phyloP scores from a whole-genome alignment of 805 yeast species.

The Ogataea parapolymorpha region DNA sequence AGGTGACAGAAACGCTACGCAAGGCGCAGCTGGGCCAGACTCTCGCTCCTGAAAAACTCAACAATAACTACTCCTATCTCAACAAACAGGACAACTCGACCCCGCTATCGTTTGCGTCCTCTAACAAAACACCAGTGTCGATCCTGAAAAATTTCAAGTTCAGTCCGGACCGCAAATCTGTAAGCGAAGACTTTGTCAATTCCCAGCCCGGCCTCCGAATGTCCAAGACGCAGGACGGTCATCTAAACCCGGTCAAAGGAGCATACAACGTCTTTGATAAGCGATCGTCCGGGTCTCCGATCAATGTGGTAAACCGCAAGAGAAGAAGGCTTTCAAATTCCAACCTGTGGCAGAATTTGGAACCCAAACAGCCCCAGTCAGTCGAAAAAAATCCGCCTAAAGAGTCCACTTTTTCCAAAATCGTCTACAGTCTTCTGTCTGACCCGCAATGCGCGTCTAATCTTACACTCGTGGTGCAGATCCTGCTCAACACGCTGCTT shows the following conservation, averaged over 20 bases:
- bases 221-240: slow-evolving; percentile 21
- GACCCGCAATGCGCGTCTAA: slow-evolving; percentile 30
- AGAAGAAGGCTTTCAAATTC: slow-evolving; percentile 18
- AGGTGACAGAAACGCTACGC: slow-evolving; percentile 23
- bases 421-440: slow-evolving; percentile 16
- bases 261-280: slow-evolving; percentile 31
- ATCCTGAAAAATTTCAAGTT: slow-evolving; percentile 12
- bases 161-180: slow-evolving; percentile 11
- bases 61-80: slow-evolving; percentile 19
- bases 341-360: neutral
- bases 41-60: slow-evolving; percentile 25
- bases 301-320: slow-evolving; percentile 12
- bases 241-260: slow-evolving; percentile 27
- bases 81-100: slow-evolving; percentile 8
- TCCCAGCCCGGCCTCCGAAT: slow-evolving; percentile 23
- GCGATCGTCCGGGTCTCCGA: slow-evolving; percentile 12
- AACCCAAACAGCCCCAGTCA: neutral
- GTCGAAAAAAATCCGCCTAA: neutral
- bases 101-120: slow-evolving; percentile 1
- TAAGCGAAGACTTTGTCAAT: slow-evolving; percentile 22
- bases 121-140: slow-evolving; percentile 15
- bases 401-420: slow-evolving; percentile 4
- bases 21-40: slow-evolving; percentile 28
- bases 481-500: slow-evolving; percentile 25
- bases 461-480: slow-evolving; percentile 26